Base-by-base conservation (phyloP, 352 stramenopile genomes). In the Globisporangium iwayamae region DNA sequence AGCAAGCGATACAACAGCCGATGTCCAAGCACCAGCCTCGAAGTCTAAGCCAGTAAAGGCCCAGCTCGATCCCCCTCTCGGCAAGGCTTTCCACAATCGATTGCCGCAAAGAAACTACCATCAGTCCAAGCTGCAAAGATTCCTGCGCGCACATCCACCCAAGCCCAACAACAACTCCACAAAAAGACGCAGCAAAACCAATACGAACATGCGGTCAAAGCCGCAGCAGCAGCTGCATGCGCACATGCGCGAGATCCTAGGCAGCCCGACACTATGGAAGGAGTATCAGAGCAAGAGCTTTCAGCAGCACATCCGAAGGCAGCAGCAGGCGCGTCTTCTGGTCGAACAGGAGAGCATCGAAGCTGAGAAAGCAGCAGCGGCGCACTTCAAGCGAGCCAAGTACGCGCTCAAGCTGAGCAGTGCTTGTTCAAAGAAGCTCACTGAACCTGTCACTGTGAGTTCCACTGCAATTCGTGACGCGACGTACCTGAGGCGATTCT, bases 201-300 rank as follows among this genome's bases (percentile, higher is more conserved):
- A n/a, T 4, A 30, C 48, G 3, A 43, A 51, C 36, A 39, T 14
- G n/a, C 4, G 25, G 59, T 41, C 25, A 62, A 50, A 30, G 34
- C 62, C 28, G 14, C 50, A 61, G 30, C 39, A 47, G 7, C 53
- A 47, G 10, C 50, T 65, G 10, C 52, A 38, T n/a, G 13, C 51
- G 11, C 43, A 60, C 14, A 34, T 61, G 28, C 67, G 63, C 22
- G 46, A 53, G 46, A 52, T 69, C 4, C 46, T 74, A 10, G 67
- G 47, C 36, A 67, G 65, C 47, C 57, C 53, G 11, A 39, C 43
- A 13, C 66, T 74, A 30, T 87, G 75, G 77, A 77, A 69, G 11
- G 73, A 76, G 25, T 79, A 83, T 51, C 83, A 89, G 50, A 77
- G 56, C 60, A 77, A 78, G 55, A 88, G 78, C 22, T 78, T 88